Evolutionary conservation across 2,329 filamentous ascomycete genomes (phyloP).

Genomic region (Neurospora sp.): DNA sequence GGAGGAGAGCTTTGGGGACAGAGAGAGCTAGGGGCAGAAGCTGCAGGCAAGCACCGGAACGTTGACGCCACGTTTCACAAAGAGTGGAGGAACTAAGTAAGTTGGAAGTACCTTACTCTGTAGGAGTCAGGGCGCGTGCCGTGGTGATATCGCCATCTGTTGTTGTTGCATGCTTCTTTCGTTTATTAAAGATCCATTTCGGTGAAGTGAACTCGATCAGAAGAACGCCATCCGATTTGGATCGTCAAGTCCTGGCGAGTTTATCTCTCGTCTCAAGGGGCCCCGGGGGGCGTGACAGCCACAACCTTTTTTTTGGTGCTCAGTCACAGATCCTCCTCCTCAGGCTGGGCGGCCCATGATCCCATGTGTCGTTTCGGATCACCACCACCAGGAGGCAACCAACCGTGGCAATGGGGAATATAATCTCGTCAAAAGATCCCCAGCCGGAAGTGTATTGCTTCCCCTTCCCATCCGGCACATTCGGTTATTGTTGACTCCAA

Average conservation of each 20-base stretch:
- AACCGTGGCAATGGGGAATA: background rate
- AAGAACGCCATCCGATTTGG: background rate
- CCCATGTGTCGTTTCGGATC: background rate
- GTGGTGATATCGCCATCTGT: background rate
- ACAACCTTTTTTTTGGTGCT: background rate
- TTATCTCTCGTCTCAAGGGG: background rate
- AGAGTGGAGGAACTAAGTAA: background rate
- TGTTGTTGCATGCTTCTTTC: background rate
- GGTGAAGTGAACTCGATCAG: background rate
- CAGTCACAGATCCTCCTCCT: background rate
- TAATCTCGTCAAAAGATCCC: background rate
- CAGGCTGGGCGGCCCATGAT: background rate
- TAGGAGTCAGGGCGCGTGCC: background rate
- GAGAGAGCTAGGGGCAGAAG: background rate
- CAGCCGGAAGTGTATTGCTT: background rate
- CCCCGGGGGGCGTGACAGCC: background rate
- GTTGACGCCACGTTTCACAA: background rate
- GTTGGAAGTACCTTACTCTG: background rate
- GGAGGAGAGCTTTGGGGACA: background rate
- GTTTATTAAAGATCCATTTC: background rate
- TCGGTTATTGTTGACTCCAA: background rate
- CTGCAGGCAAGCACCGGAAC: background rate
- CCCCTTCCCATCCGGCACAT: background rate
- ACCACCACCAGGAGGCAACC: background rate
- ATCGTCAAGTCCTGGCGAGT: background rate